Base-by-base conservation (phyloP, 331 rosid genomes). In the Phaseolus coccineus region DNA sequence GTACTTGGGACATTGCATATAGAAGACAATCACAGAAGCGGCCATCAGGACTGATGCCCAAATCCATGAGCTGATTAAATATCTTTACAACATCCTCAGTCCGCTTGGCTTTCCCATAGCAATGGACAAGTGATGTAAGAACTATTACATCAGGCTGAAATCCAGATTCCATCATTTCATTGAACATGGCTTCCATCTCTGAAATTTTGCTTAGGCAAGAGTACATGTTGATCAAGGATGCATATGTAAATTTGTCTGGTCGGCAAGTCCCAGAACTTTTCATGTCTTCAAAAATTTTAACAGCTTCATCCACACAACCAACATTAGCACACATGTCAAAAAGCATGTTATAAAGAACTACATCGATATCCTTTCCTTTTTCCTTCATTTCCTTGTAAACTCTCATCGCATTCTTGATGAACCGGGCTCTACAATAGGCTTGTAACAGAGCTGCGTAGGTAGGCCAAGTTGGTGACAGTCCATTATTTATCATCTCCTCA, bases 41-140 rank as follows among this genome's bases (percentile, higher is more conserved):
- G 53, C 87, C 92, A 40, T 92, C 97, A 27, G 91, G 91, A 63
- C 76, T 77, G 74, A 90, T 85, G 19, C 90, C 95, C 79, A 89
- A 79, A 69, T 85, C 93, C 73, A 88, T 44, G 73, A 92, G 85
- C 70, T 69, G 87, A 87, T 90, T 65, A 74, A 92, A 89, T 79
- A 88, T 81, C 91, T 83, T 89, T 59, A 89, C 96, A 82, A 89
- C 95, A 77, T 90, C 92, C 66, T 94, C 92, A 0, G 83, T 75
- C 44, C 65, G 93, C 82, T 89, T 88, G 80, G 92, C 92, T 82
- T 92, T 94, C 66, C 97, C 97, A 42, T 94, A 94, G 73, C 96
- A 89, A 80, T 86, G 93, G 55, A 86, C 87, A 19, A 94, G 89
- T 61, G 98, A 92, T 59, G 97, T 92, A 81, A 94, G 85, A 65